Base-by-base conservation (phyloP, 805 yeast species). In the Metschnikowia arizonensis region DNA sequence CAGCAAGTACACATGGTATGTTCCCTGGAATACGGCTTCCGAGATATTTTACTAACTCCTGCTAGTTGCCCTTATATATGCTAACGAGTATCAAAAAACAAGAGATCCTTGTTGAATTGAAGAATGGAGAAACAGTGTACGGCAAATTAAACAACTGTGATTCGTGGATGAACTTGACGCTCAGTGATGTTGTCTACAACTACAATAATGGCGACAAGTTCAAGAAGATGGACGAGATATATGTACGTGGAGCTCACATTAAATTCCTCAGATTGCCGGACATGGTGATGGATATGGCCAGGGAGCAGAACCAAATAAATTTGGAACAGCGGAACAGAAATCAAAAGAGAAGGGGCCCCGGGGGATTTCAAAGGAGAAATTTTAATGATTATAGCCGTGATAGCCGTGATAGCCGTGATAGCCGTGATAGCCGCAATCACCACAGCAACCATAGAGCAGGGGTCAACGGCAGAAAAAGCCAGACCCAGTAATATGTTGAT, bases 161-260 rank as follows among this genome's bases (percentile, higher is more conserved):
- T 63, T 82, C 88, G 32, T 87, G 95, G 89, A 93, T 93, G 99
- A 93, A 93, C 64, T 73, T 93, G 53, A 86, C 96, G 1, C 73
- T 93, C 44, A 74, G 74, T 28, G 82, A 89, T 51, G 97, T 84
- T 12, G 78, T 82, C 39, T 85, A 82, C 59, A 76, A 82, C 12
- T 79, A 79, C 55, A 70, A 79, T 33, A 59, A 74, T 53, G 91
- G 86, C 31, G 81, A 77, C 52, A 72, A 71, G 44, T 85, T 78
- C 62, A 63, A 75, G 43, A 82, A 83, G 59, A 65, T 85, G 37
- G 79, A 82, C 3, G 95, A 87, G 57, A 76, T 84, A 46, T 90
- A 89, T 61, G 78, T 90, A 32, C 82, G 90, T 61, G 97, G 97
- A 35, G 83, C 78, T 52, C 91, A 86, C 57, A 85, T 88, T 66